phyloP scores from a whole-genome alignment of 1,284 basidiomycete genomes.

The Hypsizygus ulmarius region DNA sequence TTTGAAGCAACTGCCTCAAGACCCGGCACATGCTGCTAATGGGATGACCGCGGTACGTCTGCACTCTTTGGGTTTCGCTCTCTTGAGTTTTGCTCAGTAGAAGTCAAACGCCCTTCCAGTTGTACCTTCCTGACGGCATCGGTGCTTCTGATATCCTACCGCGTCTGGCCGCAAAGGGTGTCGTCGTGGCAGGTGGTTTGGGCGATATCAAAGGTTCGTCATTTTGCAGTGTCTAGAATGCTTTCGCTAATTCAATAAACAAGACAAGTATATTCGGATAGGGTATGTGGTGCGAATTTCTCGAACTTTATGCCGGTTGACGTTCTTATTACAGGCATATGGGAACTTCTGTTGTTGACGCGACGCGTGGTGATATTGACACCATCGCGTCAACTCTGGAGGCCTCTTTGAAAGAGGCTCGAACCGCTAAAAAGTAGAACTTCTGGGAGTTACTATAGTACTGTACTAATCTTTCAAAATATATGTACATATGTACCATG shows the following conservation, averaged over 20 bases:
- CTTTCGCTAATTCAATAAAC: slow-evolving; percentile 2
- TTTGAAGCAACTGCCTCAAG: slow-evolving; percentile 69
- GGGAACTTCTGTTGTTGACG: slow-evolving; percentile 81
- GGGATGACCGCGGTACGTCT: slow-evolving; percentile 83
- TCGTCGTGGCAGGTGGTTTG: slow-evolving; percentile 89
- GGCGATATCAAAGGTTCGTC: slow-evolving; percentile 78
- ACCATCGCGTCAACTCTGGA: slow-evolving; percentile 41
- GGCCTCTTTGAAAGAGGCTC: slow-evolving; percentile 13
- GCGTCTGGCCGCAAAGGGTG: slow-evolving; percentile 62
- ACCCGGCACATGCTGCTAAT: slow-evolving; percentile 70
- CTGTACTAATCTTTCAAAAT: too few species aligned
- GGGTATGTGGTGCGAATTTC: slow-evolving; percentile 43
- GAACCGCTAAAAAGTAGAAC: slow-evolving; percentile 10
- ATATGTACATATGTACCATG: too few species aligned
- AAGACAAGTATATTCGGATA: slow-evolving; percentile 77
- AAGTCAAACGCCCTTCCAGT: slow-evolving; percentile 29
- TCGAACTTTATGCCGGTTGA: not conserved
- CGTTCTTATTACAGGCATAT: slow-evolving; percentile 65
- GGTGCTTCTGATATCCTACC: slow-evolving; percentile 73
- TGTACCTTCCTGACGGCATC: slow-evolving; percentile 80
- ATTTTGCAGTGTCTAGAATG: not conserved
- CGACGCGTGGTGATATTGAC: slow-evolving; percentile 73
- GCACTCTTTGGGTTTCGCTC: not conserved
- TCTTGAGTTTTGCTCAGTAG: not conserved
- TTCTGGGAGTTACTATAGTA: too few species aligned